Percentiles rank a stretch among this genome's conserved stretches.
Evolutionary conservation across 2,329 filamentous ascomycete species (phyloP).

Genomic region (Lasiodiplodia hormozganensis): DNA sequence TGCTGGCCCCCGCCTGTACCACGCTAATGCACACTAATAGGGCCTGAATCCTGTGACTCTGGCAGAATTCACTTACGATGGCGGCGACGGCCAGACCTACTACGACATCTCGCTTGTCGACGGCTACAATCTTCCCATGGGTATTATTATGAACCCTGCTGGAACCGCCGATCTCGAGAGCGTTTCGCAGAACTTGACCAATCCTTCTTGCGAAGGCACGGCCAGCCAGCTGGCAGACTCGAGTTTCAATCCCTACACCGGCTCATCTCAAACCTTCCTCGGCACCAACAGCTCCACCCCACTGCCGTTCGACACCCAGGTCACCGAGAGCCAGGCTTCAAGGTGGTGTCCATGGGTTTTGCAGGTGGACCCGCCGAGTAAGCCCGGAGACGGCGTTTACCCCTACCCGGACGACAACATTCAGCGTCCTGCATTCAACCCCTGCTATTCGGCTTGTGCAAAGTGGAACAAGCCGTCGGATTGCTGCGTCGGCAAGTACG

Average conservation of each 20-base stretch:
- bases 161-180: constrained; percentile 65
- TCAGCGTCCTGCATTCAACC: constrained; percentile 73
- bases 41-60: constrained; percentile 77
- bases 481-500: constrained; percentile 76
- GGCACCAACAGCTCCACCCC: constrained; percentile 71
- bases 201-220: constrained; percentile 78
- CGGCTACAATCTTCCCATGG: constrained; percentile 80
- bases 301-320: constrained; percentile 68
- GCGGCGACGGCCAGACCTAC: constrained; percentile 72
- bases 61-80: constrained; percentile 79
- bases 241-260: constrained; percentile 56
- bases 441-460: constrained; percentile 78
- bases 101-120: constrained; percentile 88
- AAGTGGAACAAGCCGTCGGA: constrained; percentile 71
- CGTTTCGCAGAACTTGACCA: constrained; percentile 78
- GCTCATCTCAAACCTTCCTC: constrained; percentile 57
- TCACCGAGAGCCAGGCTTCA: constrained; percentile 64
- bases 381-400: constrained; percentile 77
- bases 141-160: constrained; percentile 59
- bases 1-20: constrained; percentile 24
- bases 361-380: constrained; percentile 70
- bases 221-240: constrained; percentile 61
- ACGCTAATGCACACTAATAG: constrained; percentile 48
- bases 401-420: constrained; percentile 81
- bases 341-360: constrained; percentile 84